These are phyloP conservation scores for Coemansia sp. DNA, from an alignment of 192 early-diverging fungal genomes.

Conservation along the genomic window DNA sequence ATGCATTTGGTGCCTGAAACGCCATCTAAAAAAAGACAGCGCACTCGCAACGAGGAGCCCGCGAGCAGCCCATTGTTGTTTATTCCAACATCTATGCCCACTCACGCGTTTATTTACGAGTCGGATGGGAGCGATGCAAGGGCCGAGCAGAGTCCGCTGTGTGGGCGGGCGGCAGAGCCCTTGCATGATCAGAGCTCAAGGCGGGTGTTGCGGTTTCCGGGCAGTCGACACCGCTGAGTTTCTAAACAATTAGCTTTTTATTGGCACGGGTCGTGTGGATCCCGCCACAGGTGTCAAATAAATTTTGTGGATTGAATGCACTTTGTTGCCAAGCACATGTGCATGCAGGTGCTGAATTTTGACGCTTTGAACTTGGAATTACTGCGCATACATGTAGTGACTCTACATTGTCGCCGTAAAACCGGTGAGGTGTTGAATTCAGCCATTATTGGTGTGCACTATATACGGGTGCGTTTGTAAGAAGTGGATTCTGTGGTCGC, in stretches of 20 bases:
- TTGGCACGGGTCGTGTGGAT: too few species aligned
- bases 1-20: slow-evolving; percentile 12
- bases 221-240: background rate
- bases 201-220: slow-evolving; percentile 10
- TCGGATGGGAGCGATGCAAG: slow-evolving; percentile 27
- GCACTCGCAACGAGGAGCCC: slow-evolving; percentile 3
- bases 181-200: slow-evolving; percentile 2
- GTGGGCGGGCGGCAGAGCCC: background rate
- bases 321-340: too few species aligned
- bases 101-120: slow-evolving; percentile 26
- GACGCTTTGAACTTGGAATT: background rate
- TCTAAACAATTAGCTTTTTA: too few species aligned
- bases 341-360: too few species aligned
- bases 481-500: too few species aligned
- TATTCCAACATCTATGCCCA: slow-evolving; percentile 3
- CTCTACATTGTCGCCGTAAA: background rate
- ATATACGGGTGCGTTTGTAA: too few species aligned
- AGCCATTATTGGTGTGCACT: background rate
- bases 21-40: slow-evolving; percentile 30
- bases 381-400: background rate
- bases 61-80: slow-evolving; percentile 8
- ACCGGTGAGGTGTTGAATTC: background rate
- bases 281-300: background rate
- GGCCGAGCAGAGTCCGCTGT: slow-evolving; percentile 19
- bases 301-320: background rate